These are phyloP conservation scores for Chaetoscypha palmicola DNA, from an alignment of 2,329 filamentous ascomycete species.

Conservation along the genomic window DNA sequence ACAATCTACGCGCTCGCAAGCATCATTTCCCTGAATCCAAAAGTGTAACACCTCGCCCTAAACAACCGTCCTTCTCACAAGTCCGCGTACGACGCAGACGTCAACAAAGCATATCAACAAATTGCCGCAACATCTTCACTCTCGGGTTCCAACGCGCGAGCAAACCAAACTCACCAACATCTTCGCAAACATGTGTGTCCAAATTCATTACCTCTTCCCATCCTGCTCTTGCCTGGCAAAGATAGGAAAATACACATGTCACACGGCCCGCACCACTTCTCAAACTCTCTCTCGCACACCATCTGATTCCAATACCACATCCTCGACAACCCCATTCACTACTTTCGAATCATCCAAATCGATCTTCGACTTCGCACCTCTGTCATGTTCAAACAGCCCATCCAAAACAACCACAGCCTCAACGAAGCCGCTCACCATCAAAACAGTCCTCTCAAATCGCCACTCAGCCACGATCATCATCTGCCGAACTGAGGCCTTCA, in stretches of 20 bases:
- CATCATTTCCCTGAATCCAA: too few species aligned
- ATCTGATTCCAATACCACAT: background rate
- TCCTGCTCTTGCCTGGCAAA: background rate
- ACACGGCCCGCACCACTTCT: background rate
- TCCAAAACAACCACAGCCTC: background rate
- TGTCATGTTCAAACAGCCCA: background rate
- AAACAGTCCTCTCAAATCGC: background rate
- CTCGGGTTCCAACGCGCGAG: too few species aligned
- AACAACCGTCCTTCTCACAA: too few species aligned
- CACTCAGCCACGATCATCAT: background rate
- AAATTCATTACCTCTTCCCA: slow-evolving; percentile 1
- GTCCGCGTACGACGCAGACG: too few species aligned
- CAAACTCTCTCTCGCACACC: background rate
- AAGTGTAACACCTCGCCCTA: too few species aligned
- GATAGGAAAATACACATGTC: slow-evolving; percentile 1
- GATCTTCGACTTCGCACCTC: background rate
- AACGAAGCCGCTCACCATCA: background rate
- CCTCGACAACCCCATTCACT: background rate
- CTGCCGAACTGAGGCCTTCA: background rate
- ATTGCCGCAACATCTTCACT: too few species aligned
- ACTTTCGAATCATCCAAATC: background rate
- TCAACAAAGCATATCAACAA: too few species aligned
- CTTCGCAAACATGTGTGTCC: background rate
- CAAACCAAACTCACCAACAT: too few species aligned
- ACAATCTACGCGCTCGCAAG: too few species aligned